Conservation (phyloP, 352 stramenopile genomes). For the Pythium biforme region DNA sequence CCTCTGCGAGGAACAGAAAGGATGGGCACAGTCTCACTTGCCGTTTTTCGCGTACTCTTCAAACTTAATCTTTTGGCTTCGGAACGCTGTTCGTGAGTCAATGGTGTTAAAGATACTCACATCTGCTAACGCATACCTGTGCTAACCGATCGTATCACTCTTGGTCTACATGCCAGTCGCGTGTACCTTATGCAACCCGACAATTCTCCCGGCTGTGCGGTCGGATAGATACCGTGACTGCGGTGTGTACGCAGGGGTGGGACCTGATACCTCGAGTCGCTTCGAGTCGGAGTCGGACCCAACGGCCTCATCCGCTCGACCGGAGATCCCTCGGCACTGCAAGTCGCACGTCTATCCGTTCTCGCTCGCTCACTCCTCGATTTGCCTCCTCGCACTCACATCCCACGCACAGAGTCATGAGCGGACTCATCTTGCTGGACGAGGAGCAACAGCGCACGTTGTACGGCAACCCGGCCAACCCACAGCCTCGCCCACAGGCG, state of each 20-base stretch:
- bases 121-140: neutral
- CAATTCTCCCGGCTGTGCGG: neutral
- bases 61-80: neutral
- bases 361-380: neutral
- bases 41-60: neutral
- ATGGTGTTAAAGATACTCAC: too few relatives aligned
- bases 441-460: slow-evolving; percentile 13
- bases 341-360: neutral
- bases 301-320: too few relatives aligned
- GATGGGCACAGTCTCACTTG: neutral
- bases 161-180: too few relatives aligned
- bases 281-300: neutral
- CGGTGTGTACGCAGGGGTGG: neutral
- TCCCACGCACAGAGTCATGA: neutral
- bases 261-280: neutral
- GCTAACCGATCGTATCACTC: neutral
- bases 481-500: neutral
- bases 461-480: neutral
- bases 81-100: too few relatives aligned
- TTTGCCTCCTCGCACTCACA: neutral
- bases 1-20: slow-evolving; percentile 1
- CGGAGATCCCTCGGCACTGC: neutral
- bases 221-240: neutral
- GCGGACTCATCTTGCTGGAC: slow-evolving; percentile 7
- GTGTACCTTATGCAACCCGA: neutral